phyloP scores from a whole-genome alignment of 495 filamentous ascomycete genomes.

The Xylaria telfairii region DNA sequence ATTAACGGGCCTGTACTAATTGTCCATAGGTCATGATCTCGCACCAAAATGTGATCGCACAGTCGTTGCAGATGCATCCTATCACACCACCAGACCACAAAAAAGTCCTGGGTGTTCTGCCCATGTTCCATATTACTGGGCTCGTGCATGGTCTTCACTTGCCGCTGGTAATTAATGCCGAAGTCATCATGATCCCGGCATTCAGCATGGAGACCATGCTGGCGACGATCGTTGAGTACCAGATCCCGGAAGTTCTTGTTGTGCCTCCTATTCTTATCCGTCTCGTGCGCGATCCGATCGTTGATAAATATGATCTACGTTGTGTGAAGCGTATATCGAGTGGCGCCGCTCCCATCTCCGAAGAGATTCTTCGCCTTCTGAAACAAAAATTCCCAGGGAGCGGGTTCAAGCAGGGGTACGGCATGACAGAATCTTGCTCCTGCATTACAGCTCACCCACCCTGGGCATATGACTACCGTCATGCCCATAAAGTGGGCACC shows the following conservation, averaged over 20 bases:
- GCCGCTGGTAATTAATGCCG: conserved; percentile 27
- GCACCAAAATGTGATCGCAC: conserved; percentile 68
- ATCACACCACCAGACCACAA: conserved; percentile 54
- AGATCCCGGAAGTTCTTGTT: conserved; percentile 65
- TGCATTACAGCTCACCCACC: conserved; percentile 67
- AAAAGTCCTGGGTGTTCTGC: conserved; percentile 60
- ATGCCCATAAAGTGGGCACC: conserved; percentile 65
- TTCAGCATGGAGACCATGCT: conserved; percentile 67
- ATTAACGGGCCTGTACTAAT: background rate
- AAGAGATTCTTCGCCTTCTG: conserved; percentile 66
- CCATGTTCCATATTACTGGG: conserved; percentile 56
- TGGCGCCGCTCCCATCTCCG: conserved; percentile 69
- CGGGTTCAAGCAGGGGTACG: conserved; percentile 72
- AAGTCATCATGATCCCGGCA: conserved; percentile 54
- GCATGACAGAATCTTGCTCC: conserved; percentile 71
- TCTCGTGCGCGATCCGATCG: conserved; percentile 66
- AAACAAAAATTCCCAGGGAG: conserved; percentile 64
- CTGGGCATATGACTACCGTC: conserved; percentile 59
- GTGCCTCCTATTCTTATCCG: conserved; percentile 75
- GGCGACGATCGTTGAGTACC: conserved; percentile 54
- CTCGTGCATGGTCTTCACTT: conserved; percentile 28
- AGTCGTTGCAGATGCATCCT: conserved; percentile 61
- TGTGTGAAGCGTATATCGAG: conserved; percentile 58
- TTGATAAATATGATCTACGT: conserved; percentile 64
- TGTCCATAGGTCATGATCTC: conserved; percentile 60